Evolutionary conservation across 2,329 filamentous ascomycete genomes (phyloP), one percentile per base, ranked within the genome.

Genomic region (Samsoniella hepiali): DNA sequence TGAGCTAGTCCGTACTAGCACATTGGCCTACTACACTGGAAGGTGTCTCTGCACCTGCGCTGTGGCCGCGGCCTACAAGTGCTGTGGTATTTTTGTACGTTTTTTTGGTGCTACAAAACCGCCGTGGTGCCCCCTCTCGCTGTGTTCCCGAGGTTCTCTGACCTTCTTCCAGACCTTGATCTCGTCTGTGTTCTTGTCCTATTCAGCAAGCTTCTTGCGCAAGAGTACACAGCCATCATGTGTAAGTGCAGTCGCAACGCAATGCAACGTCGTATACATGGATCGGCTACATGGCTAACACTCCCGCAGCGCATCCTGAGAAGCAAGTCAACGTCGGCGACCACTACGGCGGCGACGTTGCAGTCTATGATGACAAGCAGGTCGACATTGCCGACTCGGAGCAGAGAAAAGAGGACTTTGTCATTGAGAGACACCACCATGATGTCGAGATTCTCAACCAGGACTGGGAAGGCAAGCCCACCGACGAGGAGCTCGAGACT

Each of bases 401-500:
- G 32, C 57, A 17, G 2, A 27, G 22, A 40, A 36, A 58, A 45
- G 34, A 58, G 22, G 57, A 58, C 22, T 58, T 38, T 40, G 44
- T 13, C 32, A 58, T 58, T 38, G 22, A 49, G 32, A n/a, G 17
- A 13, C 42, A 45, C 17, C 56, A 64, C n/a, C 47, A 63, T 44
- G 63, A 60, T 10, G 56, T 64, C 31, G 67, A 66, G 45, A 65
- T 67, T 31, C 36, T 66, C 27, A 65, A 67, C 7, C 49, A 58
- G 22, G 67, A 67, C 54, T 70, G 69, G 64, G 76, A 79, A 67
- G 74, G 74, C 66, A 79, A 78, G 56, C 83, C 83, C 1, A 85
- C 83, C 1, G 77, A 79, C n/a, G 79, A 84, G 65, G 83, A 86
- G 50, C 69, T 84, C n/a, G 66, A 67, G 3, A 82, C 81, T 5